Conservation (phyloP, 176 grass and related monocot genomes). For the Raddia distichophylla region DNA sequence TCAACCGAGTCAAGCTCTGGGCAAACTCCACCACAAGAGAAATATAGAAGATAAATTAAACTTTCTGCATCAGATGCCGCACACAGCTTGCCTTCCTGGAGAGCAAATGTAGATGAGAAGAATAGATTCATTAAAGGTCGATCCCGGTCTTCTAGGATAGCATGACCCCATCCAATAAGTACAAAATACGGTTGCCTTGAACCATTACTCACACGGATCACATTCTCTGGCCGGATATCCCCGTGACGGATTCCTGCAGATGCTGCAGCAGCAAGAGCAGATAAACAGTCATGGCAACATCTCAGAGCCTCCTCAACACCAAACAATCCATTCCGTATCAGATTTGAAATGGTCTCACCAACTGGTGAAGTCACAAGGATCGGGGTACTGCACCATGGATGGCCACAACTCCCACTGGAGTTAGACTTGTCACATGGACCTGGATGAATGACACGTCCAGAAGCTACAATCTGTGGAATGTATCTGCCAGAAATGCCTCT, state of each 20-base stretch:
- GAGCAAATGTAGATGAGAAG: conserved; percentile 91
- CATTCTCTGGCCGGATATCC: conserved; percentile 86
- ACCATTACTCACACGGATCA: conserved; percentile 74
- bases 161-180: conserved; percentile 95
- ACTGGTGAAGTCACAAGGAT: conserved; percentile 80
- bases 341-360: conserved; percentile 82
- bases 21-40: conserved; percentile 81
- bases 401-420: conserved; percentile 70
- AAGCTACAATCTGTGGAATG: conserved; percentile 76
- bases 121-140: conserved; percentile 85
- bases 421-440: conserved; percentile 72
- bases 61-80: conserved; percentile 88
- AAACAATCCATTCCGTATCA: conserved; percentile 82
- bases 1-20: conserved; percentile 91
- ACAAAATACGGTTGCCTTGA: conserved; percentile 67
- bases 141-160: conserved; percentile 91
- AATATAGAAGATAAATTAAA: conserved; percentile 93
- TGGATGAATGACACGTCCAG: conserved; percentile 69
- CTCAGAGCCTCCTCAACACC: conserved; percentile 86
- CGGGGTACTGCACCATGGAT: conserved; percentile 88
- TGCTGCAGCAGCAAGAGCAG: conserved; percentile 76
- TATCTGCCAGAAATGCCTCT: conserved; percentile 84
- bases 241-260: conserved; percentile 82
- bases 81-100: conserved; percentile 94
- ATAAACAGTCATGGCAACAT: conserved; percentile 96